Evolutionary conservation across 108 stramenopile species (phyloP).

Genomic region (Aurantiochytrium sp.): DNA sequence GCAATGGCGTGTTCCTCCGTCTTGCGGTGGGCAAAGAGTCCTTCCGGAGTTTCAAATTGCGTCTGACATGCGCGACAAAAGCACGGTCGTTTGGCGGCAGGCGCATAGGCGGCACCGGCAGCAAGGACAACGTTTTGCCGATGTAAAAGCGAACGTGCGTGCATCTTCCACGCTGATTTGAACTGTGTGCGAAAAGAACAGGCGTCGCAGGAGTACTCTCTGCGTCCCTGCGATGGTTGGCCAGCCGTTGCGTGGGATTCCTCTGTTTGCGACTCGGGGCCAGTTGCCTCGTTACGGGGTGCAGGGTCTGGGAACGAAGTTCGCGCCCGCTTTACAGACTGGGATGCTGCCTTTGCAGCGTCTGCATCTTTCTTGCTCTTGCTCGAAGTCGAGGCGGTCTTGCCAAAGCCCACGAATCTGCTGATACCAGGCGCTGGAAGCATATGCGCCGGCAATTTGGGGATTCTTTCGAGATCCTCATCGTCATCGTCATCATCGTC

Average conservation of each 20-base stretch:
- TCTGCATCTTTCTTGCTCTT: not conserved
- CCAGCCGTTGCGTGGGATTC: not conserved
- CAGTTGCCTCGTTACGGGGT: too few relatives aligned
- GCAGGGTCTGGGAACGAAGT: too few relatives aligned
- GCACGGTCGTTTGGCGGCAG: not conserved
- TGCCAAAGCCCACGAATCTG: not conserved
- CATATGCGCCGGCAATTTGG: not conserved
- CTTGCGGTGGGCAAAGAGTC: not conserved
- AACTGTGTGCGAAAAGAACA: not conserved
- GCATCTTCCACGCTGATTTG: not conserved
- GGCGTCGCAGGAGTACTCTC: not conserved
- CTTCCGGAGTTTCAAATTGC: not conserved
- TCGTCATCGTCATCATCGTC: not conserved
- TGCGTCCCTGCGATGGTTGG: not conserved
- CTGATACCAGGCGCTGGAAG: slow-evolving; percentile 1
- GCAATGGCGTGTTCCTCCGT: not conserved
- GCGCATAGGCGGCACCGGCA: not conserved
- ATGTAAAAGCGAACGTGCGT: not conserved
- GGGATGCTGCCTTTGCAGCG: not conserved
- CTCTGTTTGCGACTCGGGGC: not conserved
- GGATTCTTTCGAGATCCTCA: not conserved
- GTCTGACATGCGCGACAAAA: not conserved
- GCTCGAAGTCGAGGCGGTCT: not conserved
- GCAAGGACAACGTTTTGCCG: not conserved
- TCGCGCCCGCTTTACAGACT: too few relatives aligned